These are phyloP conservation scores for Bothriochloa decipiens DNA, from an alignment of 176 grass and related monocot species.

Conservation along the genomic window DNA sequence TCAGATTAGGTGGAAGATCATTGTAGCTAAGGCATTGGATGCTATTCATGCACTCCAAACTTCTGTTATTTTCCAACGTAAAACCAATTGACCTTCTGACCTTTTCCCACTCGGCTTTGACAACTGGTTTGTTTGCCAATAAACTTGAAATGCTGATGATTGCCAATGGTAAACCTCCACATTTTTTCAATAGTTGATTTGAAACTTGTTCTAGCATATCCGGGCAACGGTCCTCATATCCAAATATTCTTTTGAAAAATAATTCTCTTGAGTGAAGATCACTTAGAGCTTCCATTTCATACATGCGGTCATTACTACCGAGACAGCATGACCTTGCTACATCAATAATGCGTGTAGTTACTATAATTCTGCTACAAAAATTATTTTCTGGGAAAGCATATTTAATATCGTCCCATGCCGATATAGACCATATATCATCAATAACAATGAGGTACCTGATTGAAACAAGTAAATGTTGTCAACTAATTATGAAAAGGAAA, in stretches of 20 bases:
- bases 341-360: neutral
- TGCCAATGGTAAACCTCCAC: constrained; percentile 14
- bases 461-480: no score
- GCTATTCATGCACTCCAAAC: constrained; percentile 19
- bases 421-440: neutral
- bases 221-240: neutral
- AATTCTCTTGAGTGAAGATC: neutral
- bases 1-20: constrained; percentile 7
- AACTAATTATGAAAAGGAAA: neutral
- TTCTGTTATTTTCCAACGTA: neutral
- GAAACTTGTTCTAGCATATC: neutral
- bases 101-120: constrained; percentile 31
- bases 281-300: constrained; percentile 17
- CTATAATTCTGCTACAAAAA: neutral
- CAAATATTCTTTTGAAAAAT: constrained; percentile 13
- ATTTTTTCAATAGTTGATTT: neutral
- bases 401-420: neutral
- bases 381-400: neutral
- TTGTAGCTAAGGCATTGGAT: constrained; percentile 34
- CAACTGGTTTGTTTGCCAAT: neutral
- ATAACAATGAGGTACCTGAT: neutral
- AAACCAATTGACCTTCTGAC: constrained; percentile 25
- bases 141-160: neutral
- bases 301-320: neutral
- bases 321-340: neutral